These are phyloP conservation scores for Pneumocystis sp. DNA, from an alignment of 1,139 yeast genomes.

Conservation along the genomic window DNA sequence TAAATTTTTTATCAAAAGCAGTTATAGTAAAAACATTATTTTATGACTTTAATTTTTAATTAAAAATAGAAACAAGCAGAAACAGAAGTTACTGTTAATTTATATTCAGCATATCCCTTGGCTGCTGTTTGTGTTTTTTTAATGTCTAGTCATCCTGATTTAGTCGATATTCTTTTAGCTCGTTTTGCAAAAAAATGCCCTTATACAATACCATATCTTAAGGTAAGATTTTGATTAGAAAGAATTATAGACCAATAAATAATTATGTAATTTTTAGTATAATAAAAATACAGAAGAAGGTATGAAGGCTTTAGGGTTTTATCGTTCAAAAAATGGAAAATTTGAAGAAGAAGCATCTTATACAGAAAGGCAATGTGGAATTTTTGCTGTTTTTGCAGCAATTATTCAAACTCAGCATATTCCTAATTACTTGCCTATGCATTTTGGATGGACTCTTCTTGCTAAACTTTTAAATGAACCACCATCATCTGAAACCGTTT, in stretches of 20 bases:
- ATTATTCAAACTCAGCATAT: constrained; percentile 33
- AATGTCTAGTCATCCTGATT: constrained; percentile 44
- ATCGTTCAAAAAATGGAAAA: constrained; percentile 35
- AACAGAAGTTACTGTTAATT: constrained; percentile 70
- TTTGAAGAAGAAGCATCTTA: constrained; percentile 32
- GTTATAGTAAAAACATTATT: constrained; percentile 29
- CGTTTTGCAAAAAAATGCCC: constrained; percentile 88
- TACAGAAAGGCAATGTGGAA: constrained; percentile 76
- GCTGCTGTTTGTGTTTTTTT: constrained; percentile 50
- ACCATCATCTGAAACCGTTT: constrained; percentile 39
- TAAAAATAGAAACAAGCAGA: constrained; percentile 55
- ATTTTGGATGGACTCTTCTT: constrained; percentile 50
- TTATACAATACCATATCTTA: constrained; percentile 46
- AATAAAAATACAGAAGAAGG: constrained; percentile 68
- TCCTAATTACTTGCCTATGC: constrained; percentile 36
- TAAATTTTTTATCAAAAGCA: constrained; percentile 73
- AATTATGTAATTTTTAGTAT: constrained; percentile 36
- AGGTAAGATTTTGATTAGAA: constrained; percentile 1
- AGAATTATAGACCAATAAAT: constrained; percentile 1
- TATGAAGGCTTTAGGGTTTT: constrained; percentile 77
- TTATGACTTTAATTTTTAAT: not conserved
- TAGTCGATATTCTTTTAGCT: constrained; percentile 55
- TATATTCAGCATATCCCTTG: constrained; percentile 66
- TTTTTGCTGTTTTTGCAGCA: constrained; percentile 64
- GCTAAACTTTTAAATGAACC: constrained; percentile 57